Base-by-base conservation (phyloP, 305 asterid genomes). In the Fraxinus baroniana region DNA sequence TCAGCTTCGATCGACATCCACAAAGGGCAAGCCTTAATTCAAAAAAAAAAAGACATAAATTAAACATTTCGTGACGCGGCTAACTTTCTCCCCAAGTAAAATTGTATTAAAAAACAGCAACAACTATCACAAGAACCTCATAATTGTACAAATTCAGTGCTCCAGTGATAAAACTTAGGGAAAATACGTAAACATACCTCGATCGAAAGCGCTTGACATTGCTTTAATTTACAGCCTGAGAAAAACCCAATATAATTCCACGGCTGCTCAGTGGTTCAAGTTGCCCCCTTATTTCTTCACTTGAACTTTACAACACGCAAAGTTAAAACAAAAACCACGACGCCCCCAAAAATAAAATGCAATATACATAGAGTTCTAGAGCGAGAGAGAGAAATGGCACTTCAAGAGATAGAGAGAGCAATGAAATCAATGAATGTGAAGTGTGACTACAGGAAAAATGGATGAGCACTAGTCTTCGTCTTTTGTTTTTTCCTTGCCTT, bases 1-100 rank as follows among this genome's bases (percentile, higher is more conserved):
- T 68, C 55, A 72, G 73, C 36, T 28, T 57, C 28, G 28, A 57
- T 72, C 46, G 76, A 49, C 76, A 60, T 72, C 52, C 79, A 49
- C 32, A 24, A 35, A 83, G 49, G 12, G 74, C 35, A 68, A 78
- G 70, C 30, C 64, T 83, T 49, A 78, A 74, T 77, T 41, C 20
- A 33, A 64, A 57, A 72, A 55, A 68, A 73, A 57, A 73, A 46
- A 22, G 76, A 80, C 46, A n/a, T 55, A 78, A 74, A 55, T 35
- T 18, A 37, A 78, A 78, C 35, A 76, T 77, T 26, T 20, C 26
- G 75, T 28, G 10, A 28, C 24, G n/a, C 76, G 13, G 20, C 6
- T 24, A 57, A 13, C 71, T 46, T 49, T 57, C 44, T 7, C 33
- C 30, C 44, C 33, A 6, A 24, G 7, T 17, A 5, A 24, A 28